Evolutionary conservation across 2,329 filamentous ascomycete genomes (phyloP), one percentile per base, ranked within the genome.

Genomic region (Furcasterigmium furcatum): DNA sequence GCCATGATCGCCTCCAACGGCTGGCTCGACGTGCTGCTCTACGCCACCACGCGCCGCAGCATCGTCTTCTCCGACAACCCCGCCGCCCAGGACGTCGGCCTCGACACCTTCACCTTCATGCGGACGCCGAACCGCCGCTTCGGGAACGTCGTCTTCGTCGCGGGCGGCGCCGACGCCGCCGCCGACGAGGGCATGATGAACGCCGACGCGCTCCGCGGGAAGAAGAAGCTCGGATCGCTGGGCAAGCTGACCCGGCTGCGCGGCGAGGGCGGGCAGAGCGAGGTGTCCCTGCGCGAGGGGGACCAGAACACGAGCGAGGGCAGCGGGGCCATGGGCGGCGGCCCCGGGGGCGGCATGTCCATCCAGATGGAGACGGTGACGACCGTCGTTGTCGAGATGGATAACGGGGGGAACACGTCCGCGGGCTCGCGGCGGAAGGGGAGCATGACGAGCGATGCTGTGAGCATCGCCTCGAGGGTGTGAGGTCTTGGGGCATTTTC

Each of bases 1-100:
- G 70, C 72, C 2, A 73, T 85, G 62, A 79, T 84, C 25, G 72
- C 75, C 0, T 74, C 69, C 24, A 79, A 79, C 46, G 78, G 78
- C 9, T 76, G 70, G 62, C 63, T 80, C 8, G 78, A 82, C 49
- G 76, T 78, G 8, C 47, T 76, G 0, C 57, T 82, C 4, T 82
- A 80, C 52, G 70, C 74, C 4, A 71, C 67, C 2, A 80, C 76
- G 0, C 65, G 77, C 25, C 68, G 72, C 16, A 66, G 70, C n/a
- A 78, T 81, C 44, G 64, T 81, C 25, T 80, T 80, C 46, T 25
- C 59, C 0, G 66, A 70, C 32, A 51, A 51, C 3, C 62, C 65
- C 4, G 65, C 68, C 1, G 60, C 60, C 0, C 65, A 71, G 10
- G 72, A 77, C 16, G 71, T 71, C 0, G 77, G 77, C 1, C 52